Percentiles rank a stretch among this genome's conserved stretches.
phyloP scores from a whole-genome alignment of 371 early-diverging fungal genomes.

The Ecytonucleospora hepatopenaei region DNA sequence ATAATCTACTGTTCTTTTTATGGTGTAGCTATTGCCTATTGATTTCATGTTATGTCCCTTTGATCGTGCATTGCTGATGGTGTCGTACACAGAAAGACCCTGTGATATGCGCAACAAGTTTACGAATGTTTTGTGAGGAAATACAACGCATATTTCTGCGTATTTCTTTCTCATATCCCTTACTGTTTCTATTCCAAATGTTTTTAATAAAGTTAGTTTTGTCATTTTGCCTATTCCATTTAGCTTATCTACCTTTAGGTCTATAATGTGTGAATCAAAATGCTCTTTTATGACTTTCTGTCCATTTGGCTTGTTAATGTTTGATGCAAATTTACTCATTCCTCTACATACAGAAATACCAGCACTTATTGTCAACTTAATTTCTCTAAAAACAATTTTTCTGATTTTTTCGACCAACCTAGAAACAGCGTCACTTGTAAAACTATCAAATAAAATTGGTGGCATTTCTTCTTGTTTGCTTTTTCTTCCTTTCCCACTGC shows the following conservation, averaged over 20 bases:
- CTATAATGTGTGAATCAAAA: slow-evolving; percentile 17
- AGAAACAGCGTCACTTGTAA: slow-evolving; percentile 10
- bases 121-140: slow-evolving; percentile 27
- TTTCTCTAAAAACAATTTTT: slow-evolving; percentile 12
- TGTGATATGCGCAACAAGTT: slow-evolving; percentile 25
- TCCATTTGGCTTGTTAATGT: slow-evolving; percentile 47
- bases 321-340: slow-evolving; percentile 23
- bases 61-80: background rate
- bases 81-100: slow-evolving; percentile 38
- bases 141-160: slow-evolving; percentile 7
- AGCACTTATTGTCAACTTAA: slow-evolving; percentile 38
- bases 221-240: slow-evolving; percentile 44
- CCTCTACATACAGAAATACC: slow-evolving; percentile 44
- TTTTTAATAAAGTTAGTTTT: slow-evolving; percentile 20
- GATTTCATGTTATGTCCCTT: background rate
- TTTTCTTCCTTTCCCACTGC: background rate
- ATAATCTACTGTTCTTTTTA: slow-evolving; percentile 25
- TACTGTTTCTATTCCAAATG: slow-evolving; percentile 24
- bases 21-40: slow-evolving; percentile 6
- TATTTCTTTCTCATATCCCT: slow-evolving; percentile 24
- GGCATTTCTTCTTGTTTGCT: no score
- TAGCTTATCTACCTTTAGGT: slow-evolving; percentile 30
- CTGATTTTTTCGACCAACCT: slow-evolving; percentile 27
- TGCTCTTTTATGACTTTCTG: slow-evolving; percentile 13
- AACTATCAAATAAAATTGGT: no score